Conservation (phyloP, 73 alveolate genomes). For the Blepharisma japonicum region DNA sequence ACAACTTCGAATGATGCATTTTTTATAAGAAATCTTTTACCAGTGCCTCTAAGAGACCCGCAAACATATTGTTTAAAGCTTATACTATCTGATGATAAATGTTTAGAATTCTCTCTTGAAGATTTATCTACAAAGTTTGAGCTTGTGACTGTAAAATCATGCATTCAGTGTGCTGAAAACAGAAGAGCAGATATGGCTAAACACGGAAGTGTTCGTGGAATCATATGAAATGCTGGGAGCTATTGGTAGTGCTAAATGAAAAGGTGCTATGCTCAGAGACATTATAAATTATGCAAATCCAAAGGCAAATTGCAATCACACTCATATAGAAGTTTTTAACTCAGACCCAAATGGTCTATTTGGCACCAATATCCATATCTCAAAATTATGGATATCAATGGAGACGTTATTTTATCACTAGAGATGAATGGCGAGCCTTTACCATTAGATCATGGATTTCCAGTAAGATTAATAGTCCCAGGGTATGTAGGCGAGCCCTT, state of each 20-base stretch:
- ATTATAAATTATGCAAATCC: constrained; percentile 30
- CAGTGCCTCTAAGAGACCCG: constrained; percentile 35
- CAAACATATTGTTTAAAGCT: constrained; percentile 1
- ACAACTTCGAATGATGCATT: constrained; percentile 33
- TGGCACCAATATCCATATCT: constrained; percentile 41
- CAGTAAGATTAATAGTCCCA: constrained; percentile 68
- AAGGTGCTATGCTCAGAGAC: constrained; percentile 45
- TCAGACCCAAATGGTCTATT: constrained; percentile 37
- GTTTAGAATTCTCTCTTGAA: constrained; percentile 2
- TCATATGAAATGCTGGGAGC: constrained; percentile 65
- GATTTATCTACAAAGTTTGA: constrained; percentile 38
- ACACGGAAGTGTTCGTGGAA: constrained; percentile 51
- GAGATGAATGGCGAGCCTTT: constrained; percentile 67
- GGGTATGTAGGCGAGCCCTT: constrained; percentile 55
- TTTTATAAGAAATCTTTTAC: constrained; percentile 42
- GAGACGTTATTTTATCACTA: constrained; percentile 65
- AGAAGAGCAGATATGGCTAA: constrained; percentile 55
- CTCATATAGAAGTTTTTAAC: constrained; percentile 42
- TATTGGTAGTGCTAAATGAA: constrained; percentile 52
- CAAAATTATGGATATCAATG: constrained; percentile 35
- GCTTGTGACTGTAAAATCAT: constrained; percentile 35
- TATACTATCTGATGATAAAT: constrained; percentile 29
- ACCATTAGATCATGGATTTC: constrained; percentile 72
- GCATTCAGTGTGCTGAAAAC: constrained; percentile 72
- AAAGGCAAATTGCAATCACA: constrained; percentile 37